Evolutionary conservation across 2,329 filamentous ascomycete species (phyloP).

Genomic region (Kalaharituber pfeilii): DNA sequence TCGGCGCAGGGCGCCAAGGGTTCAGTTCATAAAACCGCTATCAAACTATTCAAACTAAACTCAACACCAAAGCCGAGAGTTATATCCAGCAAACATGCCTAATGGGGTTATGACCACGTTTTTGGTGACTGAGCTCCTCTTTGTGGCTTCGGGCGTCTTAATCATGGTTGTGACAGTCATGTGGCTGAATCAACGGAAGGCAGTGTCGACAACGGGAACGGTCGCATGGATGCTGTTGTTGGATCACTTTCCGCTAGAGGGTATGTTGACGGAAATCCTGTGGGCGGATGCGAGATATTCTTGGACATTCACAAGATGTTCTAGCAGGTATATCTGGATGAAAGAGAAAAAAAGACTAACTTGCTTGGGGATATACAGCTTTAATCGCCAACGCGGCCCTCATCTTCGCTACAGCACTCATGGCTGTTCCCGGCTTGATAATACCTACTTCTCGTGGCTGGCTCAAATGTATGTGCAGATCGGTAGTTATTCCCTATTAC

Average conservation of each 20-base stretch:
- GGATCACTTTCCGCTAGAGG: conserved; percentile 35
- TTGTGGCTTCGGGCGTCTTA: conserved; percentile 35
- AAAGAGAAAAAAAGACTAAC: conserved; percentile 19
- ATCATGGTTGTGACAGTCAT: conserved; percentile 38
- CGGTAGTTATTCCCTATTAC: no score
- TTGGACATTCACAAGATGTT: conserved; percentile 18
- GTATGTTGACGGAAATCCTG: conserved; percentile 26
- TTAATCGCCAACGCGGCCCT: conserved; percentile 56
- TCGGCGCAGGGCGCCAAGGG: no score
- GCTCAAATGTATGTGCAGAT: conserved; percentile 38
- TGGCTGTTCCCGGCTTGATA: conserved; percentile 54
- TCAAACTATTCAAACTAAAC: no score
- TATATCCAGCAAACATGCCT: conserved; percentile 14
- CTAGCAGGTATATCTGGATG: neutral
- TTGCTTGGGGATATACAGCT: conserved; percentile 33
- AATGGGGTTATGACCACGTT: conserved; percentile 33
- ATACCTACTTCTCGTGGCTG: conserved; percentile 47
- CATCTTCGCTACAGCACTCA: conserved; percentile 51
- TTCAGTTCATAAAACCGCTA: no score
- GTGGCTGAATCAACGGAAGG: conserved; percentile 30
- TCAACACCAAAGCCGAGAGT: no score
- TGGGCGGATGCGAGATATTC: neutral
- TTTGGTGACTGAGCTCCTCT: conserved; percentile 35
- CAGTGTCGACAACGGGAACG: conserved; percentile 31
- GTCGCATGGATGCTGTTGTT: conserved; percentile 38